Evolutionary conservation across 1,139 yeast genomes (phyloP).

Genomic region (Taiozyma onychis): DNA sequence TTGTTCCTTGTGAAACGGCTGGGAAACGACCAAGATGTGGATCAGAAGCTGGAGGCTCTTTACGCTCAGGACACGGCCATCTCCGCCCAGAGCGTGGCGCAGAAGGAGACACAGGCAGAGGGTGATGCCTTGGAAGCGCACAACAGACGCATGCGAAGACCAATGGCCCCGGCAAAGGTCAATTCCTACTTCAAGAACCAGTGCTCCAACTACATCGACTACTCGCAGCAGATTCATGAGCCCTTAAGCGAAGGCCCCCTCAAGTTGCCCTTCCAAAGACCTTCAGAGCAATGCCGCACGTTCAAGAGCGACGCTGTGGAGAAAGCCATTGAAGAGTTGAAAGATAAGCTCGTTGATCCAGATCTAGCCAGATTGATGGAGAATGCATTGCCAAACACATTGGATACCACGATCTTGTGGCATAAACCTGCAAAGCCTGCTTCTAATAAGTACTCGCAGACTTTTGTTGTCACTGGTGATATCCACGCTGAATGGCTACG

Average conservation of each 20-base stretch:
- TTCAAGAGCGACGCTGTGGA: conserved; percentile 63
- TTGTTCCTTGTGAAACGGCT: background rate
- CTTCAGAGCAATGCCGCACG: conserved; percentile 66
- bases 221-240: conserved; percentile 34
- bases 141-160: background rate
- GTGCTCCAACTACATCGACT: conserved; percentile 27
- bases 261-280: conserved; percentile 69
- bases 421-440: conserved; percentile 31
- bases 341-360: conserved; percentile 42
- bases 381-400: conserved; percentile 80
- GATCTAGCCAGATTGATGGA: conserved; percentile 75
- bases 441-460: conserved; percentile 29
- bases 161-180: background rate
- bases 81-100: too few relatives aligned
- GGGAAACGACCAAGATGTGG: background rate
- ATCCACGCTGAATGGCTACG: conserved; percentile 88
- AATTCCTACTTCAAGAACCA: conserved; percentile 1
- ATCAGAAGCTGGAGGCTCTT: background rate
- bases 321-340: conserved; percentile 48
- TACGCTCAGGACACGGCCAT: background rate
- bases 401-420: conserved; percentile 85
- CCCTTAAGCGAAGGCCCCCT: conserved; percentile 46
- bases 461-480: conserved; percentile 85
- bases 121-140: background rate
- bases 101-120: too few relatives aligned